These are phyloP conservation scores for Citrullus colocynthis DNA, from an alignment of 306 rosid species.

Conservation along the genomic window DNA sequence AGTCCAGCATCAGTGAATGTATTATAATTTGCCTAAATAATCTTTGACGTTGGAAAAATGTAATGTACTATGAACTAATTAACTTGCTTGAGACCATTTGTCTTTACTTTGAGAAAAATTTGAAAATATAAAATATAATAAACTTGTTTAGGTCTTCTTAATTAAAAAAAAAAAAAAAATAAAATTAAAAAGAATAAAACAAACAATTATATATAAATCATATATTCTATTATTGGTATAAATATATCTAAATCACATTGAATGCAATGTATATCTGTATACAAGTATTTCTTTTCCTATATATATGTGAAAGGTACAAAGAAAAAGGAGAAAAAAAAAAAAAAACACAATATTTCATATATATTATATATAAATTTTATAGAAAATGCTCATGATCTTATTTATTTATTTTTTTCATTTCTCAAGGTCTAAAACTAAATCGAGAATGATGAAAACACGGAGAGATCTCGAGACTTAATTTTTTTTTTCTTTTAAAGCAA, in stretches of 20 bases:
- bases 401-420: too few relatives aligned
- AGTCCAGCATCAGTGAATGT: too few relatives aligned
- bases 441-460: too few relatives aligned
- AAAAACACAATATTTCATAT: background rate
- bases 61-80: background rate
- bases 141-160: background rate
- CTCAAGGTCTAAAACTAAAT: too few relatives aligned
- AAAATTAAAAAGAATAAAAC: too few relatives aligned
- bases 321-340: background rate
- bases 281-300: background rate
- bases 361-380: background rate
- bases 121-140: background rate
- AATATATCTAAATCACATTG: background rate
- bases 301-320: background rate
- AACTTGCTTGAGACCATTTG: background rate
- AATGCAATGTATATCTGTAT: slow-evolving; percentile 2
- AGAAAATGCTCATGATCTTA: too few relatives aligned
- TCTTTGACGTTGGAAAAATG: background rate
- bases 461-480: too few relatives aligned
- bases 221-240: background rate
- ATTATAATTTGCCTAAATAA: too few relatives aligned
- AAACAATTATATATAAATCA: too few relatives aligned
- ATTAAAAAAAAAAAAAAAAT: background rate
- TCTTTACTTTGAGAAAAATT: background rate
- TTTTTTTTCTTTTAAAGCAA: too few relatives aligned